phyloP scores from a whole-genome alignment of 805 yeast species.

The Schwanniomyces pseudopolymorphus region DNA sequence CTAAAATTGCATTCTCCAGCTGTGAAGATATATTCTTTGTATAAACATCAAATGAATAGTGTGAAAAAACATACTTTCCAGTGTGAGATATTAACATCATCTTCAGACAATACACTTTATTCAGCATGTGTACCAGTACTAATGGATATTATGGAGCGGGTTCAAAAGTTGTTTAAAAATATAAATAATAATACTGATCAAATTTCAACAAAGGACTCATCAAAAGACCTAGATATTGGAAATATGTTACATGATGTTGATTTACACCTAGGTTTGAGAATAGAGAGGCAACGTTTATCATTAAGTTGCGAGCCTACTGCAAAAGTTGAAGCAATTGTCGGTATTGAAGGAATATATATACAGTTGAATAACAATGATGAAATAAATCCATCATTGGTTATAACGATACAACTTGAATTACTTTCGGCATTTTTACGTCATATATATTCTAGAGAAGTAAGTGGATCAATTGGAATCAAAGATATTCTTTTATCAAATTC shows the following conservation, averaged over 20 bases:
- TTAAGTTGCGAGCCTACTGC: slow-evolving; percentile 94
- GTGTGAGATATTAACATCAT: slow-evolving; percentile 57
- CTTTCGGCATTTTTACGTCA: slow-evolving; percentile 79
- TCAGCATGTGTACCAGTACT: slow-evolving; percentile 81
- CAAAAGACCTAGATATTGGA: slow-evolving; percentile 38
- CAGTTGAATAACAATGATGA: slow-evolving; percentile 52
- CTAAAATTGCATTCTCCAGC: slow-evolving; percentile 75
- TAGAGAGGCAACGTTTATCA: slow-evolving; percentile 72
- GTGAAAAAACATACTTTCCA: slow-evolving; percentile 45
- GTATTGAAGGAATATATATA: slow-evolving; percentile 65
- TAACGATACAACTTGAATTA: slow-evolving; percentile 50
- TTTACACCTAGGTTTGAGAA: slow-evolving; percentile 57
- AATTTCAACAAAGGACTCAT: slow-evolving; percentile 3
- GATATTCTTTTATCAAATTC: slow-evolving; percentile 49
- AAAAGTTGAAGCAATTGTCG: slow-evolving; percentile 82
- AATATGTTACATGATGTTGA: slow-evolving; percentile 54
- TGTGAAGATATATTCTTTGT: slow-evolving; percentile 56
- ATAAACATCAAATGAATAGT: slow-evolving; percentile 38
- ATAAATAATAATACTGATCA: slow-evolving; percentile 5
- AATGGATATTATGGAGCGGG: slow-evolving; percentile 52
- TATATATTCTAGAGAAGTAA: slow-evolving; percentile 83
- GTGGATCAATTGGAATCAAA: slow-evolving; percentile 62
- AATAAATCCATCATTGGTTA: slow-evolving; percentile 37
- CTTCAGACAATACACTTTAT: slow-evolving; percentile 69
- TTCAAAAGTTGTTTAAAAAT: slow-evolving; percentile 47